Base-by-base conservation (phyloP, 2,329 filamentous ascomycete genomes). In the Fusarium brachygibbosum region DNA sequence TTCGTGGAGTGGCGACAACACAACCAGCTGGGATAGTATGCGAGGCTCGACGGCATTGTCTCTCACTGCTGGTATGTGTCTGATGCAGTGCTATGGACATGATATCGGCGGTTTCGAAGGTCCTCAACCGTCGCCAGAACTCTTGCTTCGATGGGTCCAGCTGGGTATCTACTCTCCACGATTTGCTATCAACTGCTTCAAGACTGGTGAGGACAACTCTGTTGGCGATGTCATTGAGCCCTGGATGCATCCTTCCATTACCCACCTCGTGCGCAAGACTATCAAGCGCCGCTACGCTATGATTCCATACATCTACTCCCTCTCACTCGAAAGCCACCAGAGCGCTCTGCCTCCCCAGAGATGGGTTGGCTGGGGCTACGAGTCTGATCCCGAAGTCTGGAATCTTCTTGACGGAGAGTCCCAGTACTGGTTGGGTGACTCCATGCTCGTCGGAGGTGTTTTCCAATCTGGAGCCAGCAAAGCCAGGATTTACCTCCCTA, bases 131-230 rank as follows among this genome's bases (percentile, higher is more conserved):
- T 86, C 86, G 0, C 89, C 91, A 0, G 91, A 93, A 72, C 83
- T 92, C 3, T 84, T 93, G 0, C 85, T 93, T 4, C 87, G 91
- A 31, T 93, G 91, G 91, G 83, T 93, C 14, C 91, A 93, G 74
- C 84, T 91, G 3, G 91, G 90, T 8, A 86, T 89, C 63, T 87
- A 92, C 79, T 90, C 89, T 2, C 85, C 88, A 0, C 87, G 91
- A 0, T 93, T 93, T 71, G 89, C 91, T 13, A 93, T 93, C 81
- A 93, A 93, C 78, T 93, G 91, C 78, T 93, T 90, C 85, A 93
- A 93, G 80, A 93, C 91, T 0, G 84, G 86, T 0, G 81, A 85
- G 1, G 88, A 93, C 77, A 92, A 89, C 71, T 82, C 83, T 0
- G 83, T 91, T 25, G 91, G 91, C 10, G 90, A 91, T 35, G 90